Base-by-base conservation (phyloP, 345 rosid genomes). In the Bretschneidera sinensis region DNA sequence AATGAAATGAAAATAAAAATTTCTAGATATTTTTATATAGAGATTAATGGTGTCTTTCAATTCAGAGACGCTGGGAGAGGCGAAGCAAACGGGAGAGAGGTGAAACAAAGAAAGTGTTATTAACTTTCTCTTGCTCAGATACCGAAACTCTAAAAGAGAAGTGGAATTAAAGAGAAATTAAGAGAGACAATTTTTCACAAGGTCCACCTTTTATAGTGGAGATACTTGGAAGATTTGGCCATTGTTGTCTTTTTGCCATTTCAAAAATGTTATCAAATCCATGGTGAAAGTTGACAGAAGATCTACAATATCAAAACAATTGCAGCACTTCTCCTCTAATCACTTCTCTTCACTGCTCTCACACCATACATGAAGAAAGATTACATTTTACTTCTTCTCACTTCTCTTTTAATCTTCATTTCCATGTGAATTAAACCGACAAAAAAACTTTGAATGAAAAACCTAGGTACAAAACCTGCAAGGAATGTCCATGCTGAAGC, bases 401-500 rank as follows among this genome's bases (percentile, higher is more conserved):
- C 16, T 13, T 39, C 16, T 39, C 11, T 39, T 39, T 6, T 64
- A 33, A n/a, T 39, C 15, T 39, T 39, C 2, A 39, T 39, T 39
- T 39, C 45, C 45, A 39, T 5, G 35, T 31, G 45, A 39, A 5
- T 39, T 14, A 39, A 9, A 39, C 65, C 28, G 47, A n/a, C n/a
- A 39, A 20, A 18, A 2, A 63, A 45, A 52, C 17, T 31, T 1
- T 48, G 28, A 17, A 43, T 23, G 48, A 65, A 54, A 45, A 20
- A 52, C 4, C 45, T 25, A 65, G 63, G 57, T 21, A 60, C 21
- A 68, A 63, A 72, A 94, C 97, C 99, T 90, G 83, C 55, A 85
- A 49, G 23, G 71, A 25, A 77, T 74, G 97, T 51, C 96, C 97
- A 53, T 62, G 83, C 73, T 90, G 90, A 71, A 86, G 89, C 58